Evolutionary conservation across 208 protist species (phyloP).

Genomic region (Leishmania gerbilli): DNA sequence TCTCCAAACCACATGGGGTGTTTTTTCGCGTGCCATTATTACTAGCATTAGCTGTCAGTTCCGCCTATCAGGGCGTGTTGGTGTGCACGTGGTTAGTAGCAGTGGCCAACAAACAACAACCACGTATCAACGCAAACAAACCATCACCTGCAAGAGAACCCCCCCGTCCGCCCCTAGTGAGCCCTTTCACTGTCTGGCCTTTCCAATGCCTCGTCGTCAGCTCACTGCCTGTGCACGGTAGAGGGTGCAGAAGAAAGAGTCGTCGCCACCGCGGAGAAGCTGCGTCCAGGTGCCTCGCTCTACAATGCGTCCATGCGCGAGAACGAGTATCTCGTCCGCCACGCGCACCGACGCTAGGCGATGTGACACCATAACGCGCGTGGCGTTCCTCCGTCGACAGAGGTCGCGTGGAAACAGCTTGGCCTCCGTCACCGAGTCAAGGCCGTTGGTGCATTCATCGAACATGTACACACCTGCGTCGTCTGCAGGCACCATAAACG

Average conservation of each 20-base stretch:
- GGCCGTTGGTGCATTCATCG: conserved; percentile 70
- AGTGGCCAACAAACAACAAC: neutral
- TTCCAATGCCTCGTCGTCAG: neutral
- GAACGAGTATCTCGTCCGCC: conserved; percentile 64
- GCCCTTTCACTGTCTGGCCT: neutral
- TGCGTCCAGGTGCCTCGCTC: conserved; percentile 65
- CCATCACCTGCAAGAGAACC: neutral
- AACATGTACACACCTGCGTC: conserved; percentile 44
- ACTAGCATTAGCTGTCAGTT: neutral
- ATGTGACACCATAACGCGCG: conserved; percentile 62
- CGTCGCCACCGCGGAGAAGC: conserved; percentile 21
- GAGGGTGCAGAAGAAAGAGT: conserved; percentile 30
- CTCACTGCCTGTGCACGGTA: conserved; percentile 7
- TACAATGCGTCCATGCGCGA: conserved; percentile 51
- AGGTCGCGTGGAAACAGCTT: conserved; percentile 29
- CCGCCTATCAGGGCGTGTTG: neutral
- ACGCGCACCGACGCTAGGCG: conserved; percentile 53
- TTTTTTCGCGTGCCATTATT: too few species aligned
- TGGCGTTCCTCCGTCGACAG: neutral
- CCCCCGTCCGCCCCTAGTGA: neutral
- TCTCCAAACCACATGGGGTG: neutral
- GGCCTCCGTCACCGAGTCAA: conserved; percentile 68
- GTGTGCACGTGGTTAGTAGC: neutral
- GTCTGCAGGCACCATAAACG: conserved; percentile 32
- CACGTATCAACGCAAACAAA: neutral